These are phyloP conservation scores for Straminergon stramineum DNA, from an alignment of 225 moss, liverwort and hornwort genomes.

Conservation along the genomic window DNA sequence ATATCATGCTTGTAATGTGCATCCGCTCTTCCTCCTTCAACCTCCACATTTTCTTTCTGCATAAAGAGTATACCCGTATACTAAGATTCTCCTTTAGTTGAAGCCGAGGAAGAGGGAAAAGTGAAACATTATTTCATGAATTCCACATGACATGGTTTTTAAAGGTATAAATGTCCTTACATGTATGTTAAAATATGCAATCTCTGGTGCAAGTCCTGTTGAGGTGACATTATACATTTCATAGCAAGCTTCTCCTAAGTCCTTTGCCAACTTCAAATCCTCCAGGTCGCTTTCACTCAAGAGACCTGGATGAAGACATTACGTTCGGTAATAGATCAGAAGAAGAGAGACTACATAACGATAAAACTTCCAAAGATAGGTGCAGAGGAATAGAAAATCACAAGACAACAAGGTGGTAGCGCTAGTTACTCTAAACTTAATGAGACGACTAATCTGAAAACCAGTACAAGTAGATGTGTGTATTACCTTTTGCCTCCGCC, in stretches of 20 bases:
- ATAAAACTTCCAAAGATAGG: not conserved
- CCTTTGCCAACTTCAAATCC: constrained; percentile 77
- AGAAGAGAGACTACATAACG: not conserved
- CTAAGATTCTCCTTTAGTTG: not conserved
- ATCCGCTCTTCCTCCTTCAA: constrained; percentile 60
- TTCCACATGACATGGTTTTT: not conserved
- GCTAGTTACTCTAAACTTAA: not conserved
- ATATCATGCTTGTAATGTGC: constrained; percentile 59
- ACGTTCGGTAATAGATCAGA: not conserved
- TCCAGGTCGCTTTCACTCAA: constrained; percentile 65
- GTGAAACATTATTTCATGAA: not conserved
- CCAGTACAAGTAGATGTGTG: not conserved
- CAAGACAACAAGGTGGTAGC: not conserved
- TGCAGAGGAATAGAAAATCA: not conserved
- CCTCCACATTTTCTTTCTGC: constrained; percentile 28
- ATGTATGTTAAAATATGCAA: constrained; percentile 75
- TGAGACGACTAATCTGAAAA: not conserved
- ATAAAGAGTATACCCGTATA: not conserved
- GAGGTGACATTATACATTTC: constrained; percentile 95
- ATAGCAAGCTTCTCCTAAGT: constrained; percentile 80
- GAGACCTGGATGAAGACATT: constrained; percentile 28
- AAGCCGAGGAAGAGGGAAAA: not conserved
- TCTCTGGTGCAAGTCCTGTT: constrained; percentile 93
- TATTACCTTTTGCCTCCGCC: constrained; percentile 48
- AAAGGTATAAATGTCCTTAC: constrained; percentile 30